phyloP scores from a whole-genome alignment of 495 filamentous ascomycete species.

The Penicillium crystallinum region DNA sequence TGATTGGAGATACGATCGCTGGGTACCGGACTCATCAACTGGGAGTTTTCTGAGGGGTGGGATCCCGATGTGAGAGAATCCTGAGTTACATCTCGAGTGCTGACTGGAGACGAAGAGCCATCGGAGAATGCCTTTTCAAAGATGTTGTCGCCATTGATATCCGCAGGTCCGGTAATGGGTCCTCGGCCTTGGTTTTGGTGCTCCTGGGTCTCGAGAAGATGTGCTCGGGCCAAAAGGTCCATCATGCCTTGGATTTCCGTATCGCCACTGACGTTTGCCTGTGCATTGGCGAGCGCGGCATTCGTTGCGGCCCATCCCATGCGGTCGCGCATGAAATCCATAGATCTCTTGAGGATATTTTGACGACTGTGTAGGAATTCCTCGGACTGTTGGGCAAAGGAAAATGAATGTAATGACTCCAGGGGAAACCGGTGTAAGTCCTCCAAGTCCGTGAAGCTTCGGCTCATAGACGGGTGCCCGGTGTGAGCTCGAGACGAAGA shows the following conservation, averaged over 20 bases:
- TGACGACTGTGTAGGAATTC: conserved; percentile 86
- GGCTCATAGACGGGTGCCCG: conserved; percentile 57
- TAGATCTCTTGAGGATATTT: conserved; percentile 86
- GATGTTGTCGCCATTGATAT: conserved; percentile 62
- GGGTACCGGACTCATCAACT: conserved; percentile 27
- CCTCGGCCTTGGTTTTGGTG: conserved; percentile 43
- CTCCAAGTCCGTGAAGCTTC: conserved; percentile 67
- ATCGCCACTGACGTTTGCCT: conserved; percentile 77
- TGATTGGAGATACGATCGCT: conserved; percentile 32
- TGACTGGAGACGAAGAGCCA: conserved; percentile 27
- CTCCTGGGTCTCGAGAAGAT: conserved; percentile 58
- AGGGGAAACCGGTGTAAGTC: conserved; percentile 88
- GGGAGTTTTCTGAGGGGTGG: conserved; percentile 20
- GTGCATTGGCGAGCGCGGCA: conserved; percentile 66
- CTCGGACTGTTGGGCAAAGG: conserved; percentile 93
- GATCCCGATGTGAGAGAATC: conserved; percentile 13
- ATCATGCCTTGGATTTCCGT: conserved; percentile 86
- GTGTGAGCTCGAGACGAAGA: conserved; percentile 51
- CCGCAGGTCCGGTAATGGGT: conserved; percentile 72
- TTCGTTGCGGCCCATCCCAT: conserved; percentile 71
- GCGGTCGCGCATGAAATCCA: conserved; percentile 96
- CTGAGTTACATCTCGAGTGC: conserved; percentile 14
- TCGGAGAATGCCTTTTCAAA: conserved; percentile 72
- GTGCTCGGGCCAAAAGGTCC: conserved; percentile 74
- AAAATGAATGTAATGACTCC: conserved; percentile 97